Evolutionary conservation across 208 protist species (phyloP).

Genomic region (Wallacemonas sp.): DNA sequence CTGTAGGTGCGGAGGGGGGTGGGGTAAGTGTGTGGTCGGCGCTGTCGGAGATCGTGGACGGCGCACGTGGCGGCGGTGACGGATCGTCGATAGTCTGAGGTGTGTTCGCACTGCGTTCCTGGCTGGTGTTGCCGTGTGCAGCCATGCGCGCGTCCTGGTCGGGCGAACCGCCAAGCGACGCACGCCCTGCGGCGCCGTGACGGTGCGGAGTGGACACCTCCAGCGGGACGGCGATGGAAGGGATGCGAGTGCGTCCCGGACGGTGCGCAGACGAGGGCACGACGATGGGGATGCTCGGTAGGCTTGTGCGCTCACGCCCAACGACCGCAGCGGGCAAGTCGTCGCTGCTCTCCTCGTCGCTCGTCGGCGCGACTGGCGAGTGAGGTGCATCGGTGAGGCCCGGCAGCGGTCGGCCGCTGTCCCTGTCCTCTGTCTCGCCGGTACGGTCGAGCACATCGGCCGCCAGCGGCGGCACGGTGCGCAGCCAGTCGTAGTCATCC

Average conservation of each 20-base stretch:
- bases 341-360: neutral
- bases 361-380: neutral
- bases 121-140: neutral
- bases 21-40: neutral
- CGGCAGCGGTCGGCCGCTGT: too few relatives aligned
- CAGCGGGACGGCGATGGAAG: neutral
- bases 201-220: neutral
- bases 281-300: neutral
- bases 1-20: neutral
- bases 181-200: neutral
- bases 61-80: neutral
- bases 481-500: constrained; percentile 5
- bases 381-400: too few relatives aligned
- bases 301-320: too few relatives aligned
- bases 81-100: too few relatives aligned
- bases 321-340: neutral
- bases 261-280: neutral
- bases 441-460: neutral
- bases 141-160: neutral
- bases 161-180: neutral
- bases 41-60: too few relatives aligned
- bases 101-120: too few relatives aligned
- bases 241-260: neutral
- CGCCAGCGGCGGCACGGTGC: too few relatives aligned
- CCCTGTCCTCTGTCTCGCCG: too few relatives aligned